These are phyloP conservation scores for Cryphonectria radicalis DNA, from an alignment of 2,329 filamentous ascomycete genomes.

Conservation along the genomic window DNA sequence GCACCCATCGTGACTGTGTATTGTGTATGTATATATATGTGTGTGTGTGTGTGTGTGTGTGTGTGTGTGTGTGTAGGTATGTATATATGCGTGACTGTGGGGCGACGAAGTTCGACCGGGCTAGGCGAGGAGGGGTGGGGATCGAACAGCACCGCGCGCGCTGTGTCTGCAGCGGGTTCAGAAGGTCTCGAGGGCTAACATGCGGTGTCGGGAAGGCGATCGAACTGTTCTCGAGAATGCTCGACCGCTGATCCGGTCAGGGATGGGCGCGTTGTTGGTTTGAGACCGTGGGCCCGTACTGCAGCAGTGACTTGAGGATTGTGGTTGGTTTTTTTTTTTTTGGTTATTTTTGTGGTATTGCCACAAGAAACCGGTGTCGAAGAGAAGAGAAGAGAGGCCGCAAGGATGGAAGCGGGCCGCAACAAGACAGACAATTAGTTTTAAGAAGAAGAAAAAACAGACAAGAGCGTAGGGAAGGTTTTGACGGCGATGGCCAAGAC, in stretches of 20 bases:
- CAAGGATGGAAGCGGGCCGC: constrained; percentile 19
- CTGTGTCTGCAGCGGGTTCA: constrained; percentile 27
- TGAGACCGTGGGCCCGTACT: constrained; percentile 21
- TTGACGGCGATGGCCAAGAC: constrained; percentile 2
- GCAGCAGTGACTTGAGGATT: constrained; percentile 24
- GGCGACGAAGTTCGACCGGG: constrained; percentile 21
- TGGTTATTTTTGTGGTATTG: background rate
- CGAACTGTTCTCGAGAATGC: constrained; percentile 15
- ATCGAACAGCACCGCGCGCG: constrained; percentile 27
- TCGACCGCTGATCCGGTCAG: constrained; percentile 16
- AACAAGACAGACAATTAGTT: constrained; percentile 19
- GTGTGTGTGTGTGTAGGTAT: background rate
- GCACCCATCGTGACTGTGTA: constrained; percentile 34
- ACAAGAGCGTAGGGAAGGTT: constrained; percentile 13
- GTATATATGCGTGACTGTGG: constrained; percentile 31
- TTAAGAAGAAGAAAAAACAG: constrained; percentile 9
- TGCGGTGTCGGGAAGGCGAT: constrained; percentile 24
- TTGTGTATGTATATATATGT: background rate
- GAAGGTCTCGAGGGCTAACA: constrained; percentile 21
- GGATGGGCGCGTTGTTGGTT: constrained; percentile 10
- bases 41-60: background rate
- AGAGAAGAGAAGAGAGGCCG: constrained; percentile 15
- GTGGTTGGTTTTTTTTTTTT: background rate
- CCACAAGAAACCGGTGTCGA: constrained; percentile 4
- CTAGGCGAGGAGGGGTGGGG: constrained; percentile 18